Base-by-base conservation (phyloP, 495 filamentous ascomycete genomes). In the Sphaerosporella brunnea region DNA sequence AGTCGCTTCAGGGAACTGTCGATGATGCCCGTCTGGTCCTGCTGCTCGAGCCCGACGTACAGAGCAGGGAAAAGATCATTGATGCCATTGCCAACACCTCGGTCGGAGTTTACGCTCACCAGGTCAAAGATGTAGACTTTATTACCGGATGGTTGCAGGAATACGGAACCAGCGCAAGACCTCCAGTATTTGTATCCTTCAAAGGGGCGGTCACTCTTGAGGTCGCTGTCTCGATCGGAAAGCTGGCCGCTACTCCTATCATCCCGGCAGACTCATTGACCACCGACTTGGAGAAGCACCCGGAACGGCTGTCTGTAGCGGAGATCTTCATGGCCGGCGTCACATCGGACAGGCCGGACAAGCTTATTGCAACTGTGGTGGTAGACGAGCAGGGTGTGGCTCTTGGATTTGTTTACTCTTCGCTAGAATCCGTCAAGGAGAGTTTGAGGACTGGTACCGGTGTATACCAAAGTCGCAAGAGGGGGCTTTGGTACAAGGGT, bases 401-500 rank as follows among this genome's bases (percentile, higher is more conserved):
- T 18, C 68, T 97, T 11, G 90, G 90, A 0, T 60, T 96, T 48
- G 90, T 96, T 2, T 97, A 94, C 69, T 94, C 85, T 61, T 93
- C 78, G 49, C 72, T 78, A 52, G 84, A 93, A 64, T 95, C 87
- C 60, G 76, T 97, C 11, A 68, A 75, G 9, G 87, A 86, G 64
- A 87, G 85, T 19, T 60, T 97, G 37, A 76, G 75, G 50, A 92
- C 85, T 2, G 86, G 87, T 42, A 81, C 78, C 0, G 90, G 90
- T 23, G 90, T 96, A 20, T 97, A 97, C 61, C 85, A 93, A 63
- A 93, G 84, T 62, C 72, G 90, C 26, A 94, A 93, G 68, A 77
- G 88, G 4, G 87, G 88, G 1, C 65, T 97, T 20, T 97, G 90
- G 90, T 84, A 92, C 65, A 97, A 97, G 65, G 90, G 90, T 19